Evolutionary conservation across 192 early-diverging fungal species (phyloP), one percentile per base, ranked within the genome.

Genomic region (Coemansia erecta): DNA sequence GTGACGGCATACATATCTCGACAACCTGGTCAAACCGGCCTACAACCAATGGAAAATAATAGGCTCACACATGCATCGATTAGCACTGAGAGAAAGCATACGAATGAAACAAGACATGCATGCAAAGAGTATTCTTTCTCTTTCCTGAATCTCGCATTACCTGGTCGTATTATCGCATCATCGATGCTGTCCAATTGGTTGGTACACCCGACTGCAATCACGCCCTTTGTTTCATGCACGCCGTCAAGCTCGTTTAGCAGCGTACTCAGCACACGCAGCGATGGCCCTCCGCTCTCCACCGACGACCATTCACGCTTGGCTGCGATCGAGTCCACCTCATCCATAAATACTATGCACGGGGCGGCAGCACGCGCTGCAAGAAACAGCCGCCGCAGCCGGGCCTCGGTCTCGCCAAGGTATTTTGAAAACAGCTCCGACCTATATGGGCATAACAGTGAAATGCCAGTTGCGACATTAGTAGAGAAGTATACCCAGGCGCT

Each of bases 171-270:
- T 8, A 92, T 80, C 0, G 90, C 90, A 68, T 92, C 94, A 59
- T 99, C 97, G 45, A 99, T 86, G 54, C 86, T 82, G 46, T 89
- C 82, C 0, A 94, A 88, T 45, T 89, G 78, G 66, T 95, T 99
- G 0, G 97, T 97, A 83, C 97, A 83, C 52, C 95, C 92, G 26
- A 99, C 83, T 2, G 96, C 88, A 42, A 98, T 78, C 3, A 99
- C 93, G 0, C 86, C 85, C 14, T 85, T 84, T 22, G 89, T 85
- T 17, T 80, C 83, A 58, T 97, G 91, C 14, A 99, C 90, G 31
- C 97, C 97, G 68, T 99, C 97, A 89, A 99, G 95, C 73, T 99
- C 97, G 64, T 99, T 99, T 41, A 99, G 81, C 9, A 99, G 68
- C 9, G 94, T 93, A 49, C 92, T 95, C 11, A 99, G 81, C 1